phyloP scores from a whole-genome alignment of 495 filamentous ascomycete genomes.

The Aspergillus heteromorphus region DNA sequence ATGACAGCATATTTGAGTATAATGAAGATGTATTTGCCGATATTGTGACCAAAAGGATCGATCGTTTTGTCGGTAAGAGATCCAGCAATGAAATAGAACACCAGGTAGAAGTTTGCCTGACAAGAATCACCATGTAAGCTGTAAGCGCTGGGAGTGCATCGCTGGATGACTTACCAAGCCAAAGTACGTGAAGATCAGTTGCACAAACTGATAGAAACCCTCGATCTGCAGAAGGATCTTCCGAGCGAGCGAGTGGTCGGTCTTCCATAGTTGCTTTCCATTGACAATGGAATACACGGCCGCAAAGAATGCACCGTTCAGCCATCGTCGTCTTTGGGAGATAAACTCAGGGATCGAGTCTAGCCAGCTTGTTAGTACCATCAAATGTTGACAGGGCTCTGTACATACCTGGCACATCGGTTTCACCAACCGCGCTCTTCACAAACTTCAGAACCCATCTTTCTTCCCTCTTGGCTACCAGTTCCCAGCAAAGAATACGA shows the following conservation, averaged over 20 bases:
- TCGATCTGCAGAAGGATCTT: constrained; percentile 94
- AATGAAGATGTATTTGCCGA: constrained; percentile 79
- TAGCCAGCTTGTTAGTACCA: constrained; percentile 5
- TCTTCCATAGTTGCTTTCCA: constrained; percentile 87
- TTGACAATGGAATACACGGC: constrained; percentile 97
- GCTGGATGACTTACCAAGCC: constrained; percentile 56
- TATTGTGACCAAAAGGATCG: constrained; percentile 85
- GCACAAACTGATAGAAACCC: constrained; percentile 90
- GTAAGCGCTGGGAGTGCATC: background rate
- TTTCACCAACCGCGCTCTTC: constrained; percentile 90
- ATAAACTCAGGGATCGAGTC: constrained; percentile 77
- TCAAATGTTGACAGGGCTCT: background rate
- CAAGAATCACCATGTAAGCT: background rate
- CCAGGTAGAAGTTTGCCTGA: constrained; percentile 94
- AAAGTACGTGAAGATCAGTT: constrained; percentile 93
- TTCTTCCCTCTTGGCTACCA: constrained; percentile 92
- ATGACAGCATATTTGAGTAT: constrained; percentile 80
- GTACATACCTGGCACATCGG: constrained; percentile 83
- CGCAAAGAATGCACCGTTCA: constrained; percentile 98
- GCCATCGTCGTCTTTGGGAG: constrained; percentile 90
- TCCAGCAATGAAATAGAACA: constrained; percentile 97
- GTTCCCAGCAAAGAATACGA: constrained; percentile 97
- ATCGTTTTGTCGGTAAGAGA: constrained; percentile 75
- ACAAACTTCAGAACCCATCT: constrained; percentile 98
- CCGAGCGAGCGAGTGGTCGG: constrained; percentile 82